These are phyloP conservation scores for Diaporthe sp. DNA, from an alignment of 2,329 filamentous ascomycete genomes.

Conservation along the genomic window DNA sequence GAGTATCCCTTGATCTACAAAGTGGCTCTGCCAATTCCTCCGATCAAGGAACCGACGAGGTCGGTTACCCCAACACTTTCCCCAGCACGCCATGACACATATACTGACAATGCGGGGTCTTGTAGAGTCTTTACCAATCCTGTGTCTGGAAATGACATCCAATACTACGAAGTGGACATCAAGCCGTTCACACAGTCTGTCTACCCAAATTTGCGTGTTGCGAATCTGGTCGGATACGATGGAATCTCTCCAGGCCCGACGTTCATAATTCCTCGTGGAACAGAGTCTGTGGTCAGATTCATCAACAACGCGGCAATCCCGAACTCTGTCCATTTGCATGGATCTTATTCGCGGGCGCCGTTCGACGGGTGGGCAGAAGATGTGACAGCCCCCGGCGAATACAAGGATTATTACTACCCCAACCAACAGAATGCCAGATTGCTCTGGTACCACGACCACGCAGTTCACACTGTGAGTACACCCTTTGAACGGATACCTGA, in stretches of 20 bases:
- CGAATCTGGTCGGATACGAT: conserved; percentile 63
- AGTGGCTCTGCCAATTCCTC: conserved; percentile 60
- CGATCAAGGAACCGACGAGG: conserved; percentile 57
- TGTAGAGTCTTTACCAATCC: conserved; percentile 53
- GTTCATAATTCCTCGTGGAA: conserved; percentile 62
- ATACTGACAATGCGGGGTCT: conserved; percentile 8
- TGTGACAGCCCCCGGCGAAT: conserved; percentile 63
- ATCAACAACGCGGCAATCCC: conserved; percentile 62
- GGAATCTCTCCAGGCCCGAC: conserved; percentile 68
- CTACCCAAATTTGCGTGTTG: conserved; percentile 52
- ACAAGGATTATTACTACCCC: conserved; percentile 75
- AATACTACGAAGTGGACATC: conserved; percentile 55
- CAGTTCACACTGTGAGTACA: conserved; percentile 48
- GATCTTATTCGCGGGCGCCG: conserved; percentile 63
- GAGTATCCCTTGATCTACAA: conserved; percentile 56
- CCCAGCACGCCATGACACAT: neutral
- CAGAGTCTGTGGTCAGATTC: conserved; percentile 67
- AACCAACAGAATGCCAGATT: conserved; percentile 67
- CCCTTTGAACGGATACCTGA: conserved; percentile 41
- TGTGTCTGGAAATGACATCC: conserved; percentile 51
- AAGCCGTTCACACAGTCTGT: conserved; percentile 52
- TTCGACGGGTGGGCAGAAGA: conserved; percentile 67
- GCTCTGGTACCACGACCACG: conserved; percentile 71
- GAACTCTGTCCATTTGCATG: conserved; percentile 68
- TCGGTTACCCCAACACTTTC: conserved; percentile 46